Evolutionary conservation across 192 early-diverging fungal species (phyloP), one percentile per base, ranked within the genome.

Genomic region (Chytriomyces hyalinus): DNA sequence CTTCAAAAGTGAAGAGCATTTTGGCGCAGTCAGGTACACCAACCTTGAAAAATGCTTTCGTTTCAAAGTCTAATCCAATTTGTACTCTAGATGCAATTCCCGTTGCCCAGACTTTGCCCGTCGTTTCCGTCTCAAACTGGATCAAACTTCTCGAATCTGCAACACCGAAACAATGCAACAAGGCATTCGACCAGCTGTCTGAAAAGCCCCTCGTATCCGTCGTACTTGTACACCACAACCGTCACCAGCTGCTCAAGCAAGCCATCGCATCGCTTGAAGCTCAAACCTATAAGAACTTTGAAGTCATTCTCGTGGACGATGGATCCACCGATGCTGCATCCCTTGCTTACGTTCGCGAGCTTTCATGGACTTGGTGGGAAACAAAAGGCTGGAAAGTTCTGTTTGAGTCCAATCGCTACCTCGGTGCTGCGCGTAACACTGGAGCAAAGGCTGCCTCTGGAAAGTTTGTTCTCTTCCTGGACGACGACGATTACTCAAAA

Each of bases 281-380:
- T 17, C 83, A 84, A 64, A 84, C 83, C 10, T 84, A 80, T 67
- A 50, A 70, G 45, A 84, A 84, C 63, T 43, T 84, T 60, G 83
- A 84, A 70, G 70, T 84, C 53, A 73, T 84, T 57, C 48, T 84
- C 26, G 78, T 84, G 36, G 83, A 84, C 49, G 82, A 84, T 70
- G 83, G 83, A 6, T 80, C 81, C 15, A 78, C 66, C 57, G 79
- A 84, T 51, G 66, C 77, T 7, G 49, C 64, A 4, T 49, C 80
- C 13, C 60, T 84, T 59, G 15, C 69, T 8, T 84, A 81, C 79
- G 67, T 83, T 61, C 53, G 65, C 22, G 69, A 81, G 28, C 61
- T 85, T 17, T 76, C 83, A 15, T 78, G 82, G 80, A 69, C 73
- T 51, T 84, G 81, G 78, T 85, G 84, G 84, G 59, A 85, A 45